Percentiles rank a stretch among this genome's conserved stretches.
Evolutionary conservation across 2,329 filamentous ascomycete genomes (phyloP).

Genomic region (Phialophora macrospora): DNA sequence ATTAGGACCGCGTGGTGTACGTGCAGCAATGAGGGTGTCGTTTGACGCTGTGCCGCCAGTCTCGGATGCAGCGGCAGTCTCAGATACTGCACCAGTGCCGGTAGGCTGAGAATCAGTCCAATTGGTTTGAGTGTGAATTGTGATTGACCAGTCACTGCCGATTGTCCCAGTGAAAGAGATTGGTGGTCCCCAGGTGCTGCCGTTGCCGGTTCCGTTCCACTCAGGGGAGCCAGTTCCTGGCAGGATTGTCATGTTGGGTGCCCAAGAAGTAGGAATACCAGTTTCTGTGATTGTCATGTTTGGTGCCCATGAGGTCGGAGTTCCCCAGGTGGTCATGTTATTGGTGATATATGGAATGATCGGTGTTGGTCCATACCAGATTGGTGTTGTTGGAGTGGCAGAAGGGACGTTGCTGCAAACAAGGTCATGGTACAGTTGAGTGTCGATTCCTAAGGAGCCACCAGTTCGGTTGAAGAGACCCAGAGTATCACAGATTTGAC

Average conservation of each 20-base stretch:
- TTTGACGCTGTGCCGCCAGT: slow-evolving; percentile 11
- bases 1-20: slow-evolving; percentile 22
- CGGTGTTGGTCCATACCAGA: slow-evolving; percentile 20
- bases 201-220: slow-evolving; percentile 14
- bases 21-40: slow-evolving; percentile 11
- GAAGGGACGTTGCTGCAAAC: slow-evolving; percentile 30
- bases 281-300: slow-evolving; percentile 5
- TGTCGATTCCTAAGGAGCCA: slow-evolving; percentile 30
- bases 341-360: slow-evolving; percentile 23
- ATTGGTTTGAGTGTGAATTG: slow-evolving; percentile 19
- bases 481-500: slow-evolving; percentile 33
- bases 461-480: slow-evolving; percentile 33
- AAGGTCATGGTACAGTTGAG: slow-evolving; percentile 24
- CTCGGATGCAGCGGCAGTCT: slow-evolving; percentile 14
- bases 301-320: slow-evolving; percentile 20
- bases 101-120: slow-evolving; percentile 16
- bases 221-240: neutral
- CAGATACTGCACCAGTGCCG: slow-evolving; percentile 16
- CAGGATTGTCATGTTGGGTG: slow-evolving; percentile 4
- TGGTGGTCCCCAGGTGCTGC: slow-evolving; percentile 25
- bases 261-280: neutral
- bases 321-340: slow-evolving; percentile 26
- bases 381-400: slow-evolving; percentile 20
- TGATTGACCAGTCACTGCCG: slow-evolving; percentile 23
- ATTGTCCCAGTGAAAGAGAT: slow-evolving; percentile 21